Percentiles rank a stretch among this genome's conserved stretches.
phyloP scores from a whole-genome alignment of 768 basidiomycete genomes.

The Russula sp. region DNA sequence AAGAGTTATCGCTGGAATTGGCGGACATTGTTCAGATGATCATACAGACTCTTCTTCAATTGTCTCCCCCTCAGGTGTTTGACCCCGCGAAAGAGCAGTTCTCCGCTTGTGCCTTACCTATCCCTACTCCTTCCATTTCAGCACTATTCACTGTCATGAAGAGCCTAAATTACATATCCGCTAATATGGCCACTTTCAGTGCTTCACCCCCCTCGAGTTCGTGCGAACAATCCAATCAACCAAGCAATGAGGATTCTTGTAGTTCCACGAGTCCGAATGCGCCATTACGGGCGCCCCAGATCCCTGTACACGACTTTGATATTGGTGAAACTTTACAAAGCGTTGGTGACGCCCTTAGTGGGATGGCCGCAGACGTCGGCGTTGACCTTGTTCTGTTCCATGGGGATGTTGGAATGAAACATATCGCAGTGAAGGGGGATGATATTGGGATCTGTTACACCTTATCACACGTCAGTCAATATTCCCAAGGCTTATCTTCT shows the following conservation, averaged over 20 bases:
- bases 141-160: constrained; percentile 90
- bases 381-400: constrained; percentile 90
- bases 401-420: constrained; percentile 81
- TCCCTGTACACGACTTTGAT: constrained; percentile 59
- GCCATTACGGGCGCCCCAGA: constrained; percentile 4
- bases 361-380: constrained; percentile 72
- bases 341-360: constrained; percentile 82
- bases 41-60: constrained; percentile 84
- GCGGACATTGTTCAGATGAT: constrained; percentile 88
- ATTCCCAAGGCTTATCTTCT: not conserved
- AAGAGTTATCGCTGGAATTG: constrained; percentile 75
- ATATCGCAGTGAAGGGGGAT: constrained; percentile 77
- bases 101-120: constrained; percentile 77
- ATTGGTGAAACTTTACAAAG: constrained; percentile 86
- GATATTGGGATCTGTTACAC: constrained; percentile 79
- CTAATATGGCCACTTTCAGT: constrained; percentile 60
- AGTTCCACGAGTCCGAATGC: constrained; percentile 9
- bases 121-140: constrained; percentile 83
- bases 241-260: not conserved
- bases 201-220: constrained; percentile 15
- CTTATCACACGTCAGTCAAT: constrained; percentile 68
- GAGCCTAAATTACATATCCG: constrained; percentile 87
- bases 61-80: constrained; percentile 83
- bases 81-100: constrained; percentile 93
- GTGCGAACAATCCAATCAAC: constrained; percentile 9